Base-by-base conservation (phyloP, 2,329 filamentous ascomycete genomes). In the Hypoxylon rubiginosum region DNA sequence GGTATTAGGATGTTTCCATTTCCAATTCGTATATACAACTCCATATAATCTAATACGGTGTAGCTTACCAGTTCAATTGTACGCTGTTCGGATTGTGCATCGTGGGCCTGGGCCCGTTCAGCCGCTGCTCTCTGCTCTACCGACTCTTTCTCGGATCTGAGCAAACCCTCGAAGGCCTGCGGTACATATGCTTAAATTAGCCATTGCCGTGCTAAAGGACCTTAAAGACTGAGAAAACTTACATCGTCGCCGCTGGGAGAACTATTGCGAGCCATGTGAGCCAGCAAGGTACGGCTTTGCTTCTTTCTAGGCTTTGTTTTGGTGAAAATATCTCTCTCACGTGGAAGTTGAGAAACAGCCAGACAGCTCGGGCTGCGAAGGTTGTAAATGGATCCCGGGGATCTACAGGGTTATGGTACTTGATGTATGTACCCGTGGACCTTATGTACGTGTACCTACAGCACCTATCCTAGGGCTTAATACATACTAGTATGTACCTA, bases 21-120 rank as follows among this genome's bases (percentile, higher is more conserved):
- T 15, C n/a, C 4, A 9, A 15, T 4, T 41, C 39, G 39, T 17
- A 17, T 1, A 2, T 21, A 43, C 8, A 10, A 21, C 17, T 28
- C 15, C n/a, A 39, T 49, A 53, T 58, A 34, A 26, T 28, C 24
- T 19, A 21, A 51, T n/a, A 56, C 56, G 28, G 52, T 28, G 50
- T 21, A 21, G 53, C 83, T 64, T 81, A 92, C 90, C 81, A 93
- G 79, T 77, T 92, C 88, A 39, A 83, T 84, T 59, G 92, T 83
- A 59, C 90, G 84, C 71, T 85, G 79, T 75, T 92, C 89, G 19
- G 88, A 86, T 76, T 89, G 66, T 6, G 71, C 66, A 11, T 72
- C 86, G 76, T 88, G 62, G 3, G 66, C 67, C 13, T 70, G 67
- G n/a, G 72, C 68, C 26, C 68, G 64, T 55, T 71, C 74, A 15